These are phyloP conservation scores for Globisporangium sylvaticum DNA, from an alignment of 352 stramenopile genomes.

Conservation along the genomic window DNA sequence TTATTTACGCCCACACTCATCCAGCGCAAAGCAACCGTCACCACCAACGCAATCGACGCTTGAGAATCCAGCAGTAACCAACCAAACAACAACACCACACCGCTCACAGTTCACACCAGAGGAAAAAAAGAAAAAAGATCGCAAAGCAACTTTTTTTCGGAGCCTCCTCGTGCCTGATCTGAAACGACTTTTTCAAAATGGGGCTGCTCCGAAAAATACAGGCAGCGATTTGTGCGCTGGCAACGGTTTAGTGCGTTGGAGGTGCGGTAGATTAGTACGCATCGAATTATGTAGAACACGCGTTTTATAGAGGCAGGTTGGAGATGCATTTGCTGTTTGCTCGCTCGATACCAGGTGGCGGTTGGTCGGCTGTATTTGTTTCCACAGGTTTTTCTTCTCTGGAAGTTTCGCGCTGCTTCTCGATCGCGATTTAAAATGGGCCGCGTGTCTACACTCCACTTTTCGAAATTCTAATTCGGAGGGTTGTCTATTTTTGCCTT, in stretches of 20 bases:
- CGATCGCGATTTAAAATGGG: not conserved
- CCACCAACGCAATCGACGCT: not conserved
- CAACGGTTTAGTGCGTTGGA: not conserved
- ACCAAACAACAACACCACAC: not conserved
- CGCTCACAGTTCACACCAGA: not conserved
- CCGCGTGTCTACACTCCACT: slow-evolving; percentile 1
- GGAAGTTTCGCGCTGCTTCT: slow-evolving; percentile 3
- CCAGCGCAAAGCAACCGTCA: not conserved
- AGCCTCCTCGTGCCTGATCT: not conserved
- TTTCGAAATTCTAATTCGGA: not conserved
- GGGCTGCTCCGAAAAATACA: not conserved
- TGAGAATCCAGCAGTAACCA: not conserved
- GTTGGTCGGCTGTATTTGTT: not conserved
- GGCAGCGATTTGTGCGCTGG: not conserved
- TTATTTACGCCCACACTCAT: not conserved
- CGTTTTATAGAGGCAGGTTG: not conserved
- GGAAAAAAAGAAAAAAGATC: slow-evolving; percentile 2
- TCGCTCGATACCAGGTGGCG: no score
- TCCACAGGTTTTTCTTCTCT: not conserved
- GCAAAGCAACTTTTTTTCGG: slow-evolving; percentile 4
- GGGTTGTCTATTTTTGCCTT: not conserved
- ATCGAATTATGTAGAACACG: not conserved
- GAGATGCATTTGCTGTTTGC: no score
- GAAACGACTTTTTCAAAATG: slow-evolving; percentile 10
- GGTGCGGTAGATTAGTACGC: not conserved